phyloP scores from a whole-genome alignment of 2,329 filamentous ascomycete species.

The Diaporthe ilicicola region DNA sequence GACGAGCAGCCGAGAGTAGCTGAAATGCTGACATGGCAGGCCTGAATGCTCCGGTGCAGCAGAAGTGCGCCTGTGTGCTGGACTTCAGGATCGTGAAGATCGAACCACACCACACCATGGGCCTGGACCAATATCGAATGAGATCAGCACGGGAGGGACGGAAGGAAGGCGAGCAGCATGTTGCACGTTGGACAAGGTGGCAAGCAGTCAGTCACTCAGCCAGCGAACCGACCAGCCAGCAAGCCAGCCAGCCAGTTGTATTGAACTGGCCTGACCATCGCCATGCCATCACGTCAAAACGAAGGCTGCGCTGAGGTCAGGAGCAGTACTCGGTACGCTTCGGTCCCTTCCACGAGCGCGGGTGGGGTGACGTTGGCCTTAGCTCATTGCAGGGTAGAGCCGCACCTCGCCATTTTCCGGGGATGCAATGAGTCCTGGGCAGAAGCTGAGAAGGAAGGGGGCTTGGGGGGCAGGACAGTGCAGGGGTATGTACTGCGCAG shows the following conservation, averaged over 20 bases:
- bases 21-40: neutral
- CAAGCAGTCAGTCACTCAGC: neutral
- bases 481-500: neutral
- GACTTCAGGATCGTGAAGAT: neutral
- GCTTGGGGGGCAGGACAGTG: neutral
- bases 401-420: conserved; percentile 8
- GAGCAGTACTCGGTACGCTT: neutral
- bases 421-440: neutral
- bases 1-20: neutral
- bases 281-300: neutral
- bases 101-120: neutral
- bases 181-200: neutral
- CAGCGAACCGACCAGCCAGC: too few relatives aligned
- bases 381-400: conserved; percentile 6
- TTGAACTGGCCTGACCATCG: neutral
- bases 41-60: neutral
- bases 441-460: neutral
- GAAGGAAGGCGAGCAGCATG: neutral
- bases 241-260: neutral
- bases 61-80: too few relatives aligned
- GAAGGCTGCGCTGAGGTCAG: neutral
- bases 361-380: conserved; percentile 18
- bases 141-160: neutral
- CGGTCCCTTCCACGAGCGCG: neutral
- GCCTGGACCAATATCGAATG: neutral